phyloP scores from a whole-genome alignment of 2,329 filamentous ascomycete species.

The Plectosphaerella sp. region DNA sequence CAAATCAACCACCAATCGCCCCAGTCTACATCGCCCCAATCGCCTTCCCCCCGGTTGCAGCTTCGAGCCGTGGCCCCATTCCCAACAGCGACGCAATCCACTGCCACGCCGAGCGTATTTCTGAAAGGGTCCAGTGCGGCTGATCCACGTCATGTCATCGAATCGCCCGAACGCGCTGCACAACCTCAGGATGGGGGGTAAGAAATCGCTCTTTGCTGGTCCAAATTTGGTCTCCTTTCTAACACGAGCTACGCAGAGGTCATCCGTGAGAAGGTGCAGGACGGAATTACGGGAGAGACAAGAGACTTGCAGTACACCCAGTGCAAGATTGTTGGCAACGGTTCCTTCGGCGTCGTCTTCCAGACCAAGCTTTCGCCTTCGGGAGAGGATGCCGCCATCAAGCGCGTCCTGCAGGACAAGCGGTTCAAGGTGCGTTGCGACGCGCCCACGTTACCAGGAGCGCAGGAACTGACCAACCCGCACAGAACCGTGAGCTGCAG shows the following conservation, averaged over 20 bases:
- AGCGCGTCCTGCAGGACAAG: constrained; percentile 98
- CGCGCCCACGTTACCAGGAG: background rate
- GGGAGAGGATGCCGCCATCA: constrained; percentile 97
- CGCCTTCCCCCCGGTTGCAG: background rate
- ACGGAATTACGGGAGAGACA: constrained; percentile 94
- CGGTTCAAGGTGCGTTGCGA: constrained; percentile 79
- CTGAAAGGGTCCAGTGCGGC: constrained; percentile 1
- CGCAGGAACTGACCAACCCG: background rate
- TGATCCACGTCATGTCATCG: constrained; percentile 65
- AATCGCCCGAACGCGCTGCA: constrained; percentile 87
- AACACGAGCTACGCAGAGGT: constrained; percentile 60
- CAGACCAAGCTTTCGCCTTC: constrained; percentile 98
- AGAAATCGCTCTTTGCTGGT: constrained; percentile 31
- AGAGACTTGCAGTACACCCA: constrained; percentile 97
- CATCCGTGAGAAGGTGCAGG: constrained; percentile 97
- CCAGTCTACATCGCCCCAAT: background rate
- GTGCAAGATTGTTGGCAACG: constrained; percentile 99
- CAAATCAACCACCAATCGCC: background rate
- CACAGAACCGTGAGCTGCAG: constrained; percentile 93
- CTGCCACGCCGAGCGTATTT: constrained; percentile 2
- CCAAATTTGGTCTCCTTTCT: background rate
- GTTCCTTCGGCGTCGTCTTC: constrained; percentile 97
- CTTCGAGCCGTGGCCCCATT: background rate
- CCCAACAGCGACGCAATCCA: constrained; percentile 10
- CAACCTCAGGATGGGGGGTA: constrained; percentile 93